phyloP scores from a whole-genome alignment of 805 yeast genomes.

The Debaryomyces hansenii region DNA sequence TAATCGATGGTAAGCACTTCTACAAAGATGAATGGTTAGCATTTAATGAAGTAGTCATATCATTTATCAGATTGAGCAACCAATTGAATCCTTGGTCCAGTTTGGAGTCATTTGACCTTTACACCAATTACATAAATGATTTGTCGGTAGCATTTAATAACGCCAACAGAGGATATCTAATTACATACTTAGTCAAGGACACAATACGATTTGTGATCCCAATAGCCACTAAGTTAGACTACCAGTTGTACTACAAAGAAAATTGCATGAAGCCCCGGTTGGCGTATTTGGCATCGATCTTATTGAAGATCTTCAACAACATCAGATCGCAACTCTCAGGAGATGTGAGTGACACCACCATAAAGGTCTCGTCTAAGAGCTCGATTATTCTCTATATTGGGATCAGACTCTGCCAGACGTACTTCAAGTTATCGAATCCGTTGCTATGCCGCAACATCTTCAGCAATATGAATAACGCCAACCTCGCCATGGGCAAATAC shows the following conservation, averaged over 20 bases:
- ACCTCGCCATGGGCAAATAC: conserved; percentile 42
- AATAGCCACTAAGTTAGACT: conserved; percentile 40
- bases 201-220: conserved; percentile 44
- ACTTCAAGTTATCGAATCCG: conserved; percentile 56
- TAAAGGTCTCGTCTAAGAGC: conserved; percentile 35
- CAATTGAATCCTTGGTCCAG: conserved; percentile 56
- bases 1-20: conserved; percentile 21
- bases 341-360: conserved; percentile 33
- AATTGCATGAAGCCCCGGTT: conserved; percentile 43
- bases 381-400: conserved; percentile 54
- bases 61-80: conserved; percentile 49
- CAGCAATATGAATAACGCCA: conserved; percentile 56
- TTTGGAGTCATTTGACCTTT: conserved; percentile 55
- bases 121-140: conserved; percentile 46
- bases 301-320: conserved; percentile 60
- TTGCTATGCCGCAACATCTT: conserved; percentile 61
- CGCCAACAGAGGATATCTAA: conserved; percentile 36
- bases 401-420: conserved; percentile 52
- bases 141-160: conserved; percentile 51
- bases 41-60: conserved; percentile 42
- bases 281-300: conserved; percentile 51
- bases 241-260: conserved; percentile 43
- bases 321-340: conserved; percentile 47
- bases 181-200: conserved; percentile 35
- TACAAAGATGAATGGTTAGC: conserved; percentile 44